phyloP scores from a whole-genome alignment of 2,329 filamentous ascomycete species.

The Monosporascus sp. region DNA sequence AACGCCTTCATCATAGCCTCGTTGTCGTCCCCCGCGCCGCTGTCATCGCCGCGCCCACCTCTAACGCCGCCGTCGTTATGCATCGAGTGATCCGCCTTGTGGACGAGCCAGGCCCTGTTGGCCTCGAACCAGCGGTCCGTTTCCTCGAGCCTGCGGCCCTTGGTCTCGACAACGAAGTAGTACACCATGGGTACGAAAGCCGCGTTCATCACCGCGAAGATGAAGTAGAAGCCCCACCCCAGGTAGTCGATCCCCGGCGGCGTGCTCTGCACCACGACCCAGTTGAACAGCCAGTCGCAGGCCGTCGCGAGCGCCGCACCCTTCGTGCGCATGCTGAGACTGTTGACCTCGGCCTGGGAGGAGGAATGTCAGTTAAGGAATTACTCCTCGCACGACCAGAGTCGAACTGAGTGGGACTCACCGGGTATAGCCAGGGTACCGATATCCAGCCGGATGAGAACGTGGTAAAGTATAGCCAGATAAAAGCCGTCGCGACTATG shows the following conservation, averaged over 20 bases:
- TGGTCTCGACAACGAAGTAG: slow-evolving; percentile 3
- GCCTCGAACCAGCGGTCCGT: slow-evolving; percentile 4
- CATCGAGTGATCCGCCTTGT: slow-evolving; percentile 2
- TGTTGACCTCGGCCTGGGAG: slow-evolving; percentile 28
- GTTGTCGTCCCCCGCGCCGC: slow-evolving; percentile 1
- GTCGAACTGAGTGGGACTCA: background rate
- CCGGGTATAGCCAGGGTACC: slow-evolving; percentile 20
- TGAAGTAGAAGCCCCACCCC: slow-evolving; percentile 44
- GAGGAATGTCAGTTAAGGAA: slow-evolving; percentile 1
- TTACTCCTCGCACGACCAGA: too few species aligned
- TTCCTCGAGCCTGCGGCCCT: slow-evolving; percentile 2
- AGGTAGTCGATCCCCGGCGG: slow-evolving; percentile 34
- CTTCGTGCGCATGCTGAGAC: slow-evolving; percentile 29
- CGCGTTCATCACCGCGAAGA: slow-evolving; percentile 13
- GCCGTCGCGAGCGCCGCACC: slow-evolving; percentile 28
- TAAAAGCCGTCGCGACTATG: slow-evolving; percentile 1
- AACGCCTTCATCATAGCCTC: slow-evolving; percentile 5
- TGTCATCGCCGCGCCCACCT: background rate
- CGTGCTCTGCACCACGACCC: slow-evolving; percentile 29
- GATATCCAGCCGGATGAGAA: slow-evolving; percentile 3
- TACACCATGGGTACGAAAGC: slow-evolving; percentile 1
- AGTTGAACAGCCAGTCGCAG: slow-evolving; percentile 30
- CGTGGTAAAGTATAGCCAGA: slow-evolving; percentile 3
- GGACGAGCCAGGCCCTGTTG: slow-evolving; percentile 3
- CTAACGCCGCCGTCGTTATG: background rate